phyloP scores from a whole-genome alignment of 1,284 basidiomycete species.

The Laetiporus sulphureus region DNA sequence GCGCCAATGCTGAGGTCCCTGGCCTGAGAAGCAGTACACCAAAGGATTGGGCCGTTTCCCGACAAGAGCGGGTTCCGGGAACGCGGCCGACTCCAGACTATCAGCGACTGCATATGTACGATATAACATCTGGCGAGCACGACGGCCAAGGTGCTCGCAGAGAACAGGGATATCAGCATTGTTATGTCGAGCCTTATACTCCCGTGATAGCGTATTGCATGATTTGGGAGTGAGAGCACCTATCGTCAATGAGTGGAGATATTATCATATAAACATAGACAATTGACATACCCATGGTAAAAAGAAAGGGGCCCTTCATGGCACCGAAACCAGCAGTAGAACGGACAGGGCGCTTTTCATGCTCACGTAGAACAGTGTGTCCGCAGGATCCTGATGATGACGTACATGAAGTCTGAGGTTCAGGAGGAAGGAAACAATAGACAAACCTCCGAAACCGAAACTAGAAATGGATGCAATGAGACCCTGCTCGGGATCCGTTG shows the following conservation, averaged over 20 bases:
- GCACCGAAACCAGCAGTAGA: neutral
- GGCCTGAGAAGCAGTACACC: conserved; percentile 9
- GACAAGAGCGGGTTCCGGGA: conserved; percentile 8
- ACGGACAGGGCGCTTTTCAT: conserved; percentile 6
- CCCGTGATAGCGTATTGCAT: conserved; percentile 1
- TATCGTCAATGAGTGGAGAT: neutral
- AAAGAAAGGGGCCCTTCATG: conserved; percentile 6
- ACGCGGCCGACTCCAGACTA: conserved; percentile 1
- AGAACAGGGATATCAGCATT: conserved; percentile 2
- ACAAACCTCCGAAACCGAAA: conserved; percentile 16
- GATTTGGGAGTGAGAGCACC: conserved; percentile 2
- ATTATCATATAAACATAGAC: neutral
- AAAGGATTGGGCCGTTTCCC: conserved; percentile 4
- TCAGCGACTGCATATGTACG: conserved; percentile 7
- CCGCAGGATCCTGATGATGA: conserved; percentile 14
- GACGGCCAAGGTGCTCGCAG: conserved; percentile 6
- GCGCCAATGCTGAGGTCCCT: conserved; percentile 10
- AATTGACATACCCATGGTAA: conserved; percentile 4
- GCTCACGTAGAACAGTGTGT: conserved; percentile 10
- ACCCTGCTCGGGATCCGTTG: conserved; percentile 8
- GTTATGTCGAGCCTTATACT: conserved; percentile 2
- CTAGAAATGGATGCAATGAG: conserved; percentile 15
- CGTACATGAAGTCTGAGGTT: neutral
- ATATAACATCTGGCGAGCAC: conserved; percentile 6
- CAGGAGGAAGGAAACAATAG: neutral